A percentile compares a stretch with the other conserved stretches of the same genome.
phyloP scores from a whole-genome alignment of 257 asterid genomes.

The Datura wrightii region DNA sequence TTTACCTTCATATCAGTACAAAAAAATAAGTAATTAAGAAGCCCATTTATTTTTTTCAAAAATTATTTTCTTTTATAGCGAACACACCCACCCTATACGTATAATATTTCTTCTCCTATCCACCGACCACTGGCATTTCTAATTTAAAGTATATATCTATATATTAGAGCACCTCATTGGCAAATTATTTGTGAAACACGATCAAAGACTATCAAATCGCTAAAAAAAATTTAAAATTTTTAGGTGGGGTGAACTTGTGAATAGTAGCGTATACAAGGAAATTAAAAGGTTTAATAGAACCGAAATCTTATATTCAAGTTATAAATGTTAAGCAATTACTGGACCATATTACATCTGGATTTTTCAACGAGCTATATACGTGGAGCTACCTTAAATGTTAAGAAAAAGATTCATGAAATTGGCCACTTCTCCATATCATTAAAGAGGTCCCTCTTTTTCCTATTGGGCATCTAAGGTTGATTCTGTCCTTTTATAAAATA shows the following conservation, averaged over 20 bases:
- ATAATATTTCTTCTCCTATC: background rate
- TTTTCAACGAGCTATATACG: background rate
- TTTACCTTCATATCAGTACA: too few relatives aligned
- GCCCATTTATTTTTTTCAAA: too few relatives aligned
- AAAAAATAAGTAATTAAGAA: too few relatives aligned
- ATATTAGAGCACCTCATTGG: background rate
- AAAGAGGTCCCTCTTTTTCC: conserved; percentile 9
- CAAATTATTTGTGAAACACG: background rate
- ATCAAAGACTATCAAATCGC: background rate
- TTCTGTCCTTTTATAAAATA: background rate
- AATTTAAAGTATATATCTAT: background rate
- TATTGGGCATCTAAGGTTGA: background rate
- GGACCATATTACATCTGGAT: background rate
- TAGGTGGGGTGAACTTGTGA: background rate
- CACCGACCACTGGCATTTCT: background rate
- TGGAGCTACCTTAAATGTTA: conserved; percentile 23
- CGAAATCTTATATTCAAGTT: background rate
- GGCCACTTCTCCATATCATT: background rate
- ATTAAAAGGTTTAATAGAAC: background rate
- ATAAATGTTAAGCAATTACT: background rate
- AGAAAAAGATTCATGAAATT: conserved; percentile 24
- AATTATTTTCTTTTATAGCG: too few relatives aligned
- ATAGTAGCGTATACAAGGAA: too few relatives aligned
- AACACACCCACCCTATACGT: background rate
- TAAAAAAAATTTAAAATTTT: background rate